phyloP scores from a whole-genome alignment of 345 rosid genomes.

The Stellera chamaejasme region DNA sequence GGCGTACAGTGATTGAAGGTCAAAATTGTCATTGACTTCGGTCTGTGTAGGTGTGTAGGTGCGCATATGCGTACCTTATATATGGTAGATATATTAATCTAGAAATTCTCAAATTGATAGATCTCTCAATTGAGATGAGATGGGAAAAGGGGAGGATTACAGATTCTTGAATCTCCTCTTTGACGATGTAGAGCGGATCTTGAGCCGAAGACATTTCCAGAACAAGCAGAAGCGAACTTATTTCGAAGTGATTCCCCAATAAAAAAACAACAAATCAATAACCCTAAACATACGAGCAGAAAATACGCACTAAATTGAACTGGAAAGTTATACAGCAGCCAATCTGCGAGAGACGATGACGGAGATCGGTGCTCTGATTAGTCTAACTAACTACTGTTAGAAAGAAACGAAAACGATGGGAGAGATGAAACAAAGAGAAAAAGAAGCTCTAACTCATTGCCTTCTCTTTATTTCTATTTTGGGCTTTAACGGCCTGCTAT shows the following conservation, averaged over 20 bases:
- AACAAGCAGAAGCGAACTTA: not conserved
- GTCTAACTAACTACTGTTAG: not conserved
- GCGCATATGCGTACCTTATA: too few relatives aligned
- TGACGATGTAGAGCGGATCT: constrained; percentile 95
- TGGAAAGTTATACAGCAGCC: not conserved
- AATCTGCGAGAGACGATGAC: not conserved
- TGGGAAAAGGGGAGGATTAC: constrained; percentile 34
- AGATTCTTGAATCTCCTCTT: constrained; percentile 97
- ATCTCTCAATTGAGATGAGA: too few relatives aligned
- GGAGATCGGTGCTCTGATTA: constrained; percentile 1
- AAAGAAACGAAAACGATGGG: not conserved
- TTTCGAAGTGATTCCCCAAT: not conserved
- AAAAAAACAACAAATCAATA: not conserved
- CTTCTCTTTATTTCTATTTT: too few relatives aligned
- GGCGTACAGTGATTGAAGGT: too few relatives aligned
- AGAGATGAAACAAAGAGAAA: not conserved
- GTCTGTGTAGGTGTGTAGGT: too few relatives aligned
- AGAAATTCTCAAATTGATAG: too few relatives aligned
- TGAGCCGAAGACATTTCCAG: constrained; percentile 81
- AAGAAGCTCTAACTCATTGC: too few relatives aligned
- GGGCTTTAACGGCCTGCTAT: too few relatives aligned
- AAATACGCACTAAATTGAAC: not conserved
- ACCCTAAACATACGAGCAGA: not conserved
- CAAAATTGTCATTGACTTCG: too few relatives aligned
- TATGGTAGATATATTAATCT: too few relatives aligned